Evolutionary conservation across 495 filamentous ascomycete species (phyloP).

Genomic region (Choiromyces venosus): DNA sequence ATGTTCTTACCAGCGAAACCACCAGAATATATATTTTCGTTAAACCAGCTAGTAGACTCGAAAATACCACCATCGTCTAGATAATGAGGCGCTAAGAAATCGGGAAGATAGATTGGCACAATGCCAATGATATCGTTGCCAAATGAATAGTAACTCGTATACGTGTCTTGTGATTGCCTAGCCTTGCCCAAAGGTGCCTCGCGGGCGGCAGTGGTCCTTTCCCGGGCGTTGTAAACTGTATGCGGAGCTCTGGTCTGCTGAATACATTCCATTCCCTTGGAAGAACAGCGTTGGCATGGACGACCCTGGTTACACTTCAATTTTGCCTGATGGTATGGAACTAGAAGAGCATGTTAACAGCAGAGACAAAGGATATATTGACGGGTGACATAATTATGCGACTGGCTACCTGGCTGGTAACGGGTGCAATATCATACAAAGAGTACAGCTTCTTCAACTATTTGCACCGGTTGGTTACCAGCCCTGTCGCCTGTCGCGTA

Average conservation of each 20-base stretch:
- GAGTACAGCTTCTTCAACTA: too few species aligned
- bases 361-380: not conserved
- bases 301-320: not conserved
- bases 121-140: not conserved
- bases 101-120: not conserved
- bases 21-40: not conserved
- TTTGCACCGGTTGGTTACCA: too few species aligned
- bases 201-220: not conserved
- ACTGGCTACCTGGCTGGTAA: too few species aligned
- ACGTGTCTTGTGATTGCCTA: not conserved
- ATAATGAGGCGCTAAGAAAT: not conserved
- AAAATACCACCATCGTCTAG: not conserved
- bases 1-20: not conserved
- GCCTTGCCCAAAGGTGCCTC: too few species aligned
- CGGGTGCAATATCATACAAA: too few species aligned
- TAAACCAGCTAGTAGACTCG: not conserved
- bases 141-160: not conserved
- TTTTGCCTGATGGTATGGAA: not conserved
- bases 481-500: too few species aligned
- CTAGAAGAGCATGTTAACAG: not conserved
- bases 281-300: not conserved
- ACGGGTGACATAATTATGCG: too few species aligned
- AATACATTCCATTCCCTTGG: not conserved
- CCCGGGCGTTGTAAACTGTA: not conserved
- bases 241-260: not conserved